These are phyloP conservation scores for Grigorovia humatica DNA, from an alignment of 805 yeast genomes.

Conservation along the genomic window DNA sequence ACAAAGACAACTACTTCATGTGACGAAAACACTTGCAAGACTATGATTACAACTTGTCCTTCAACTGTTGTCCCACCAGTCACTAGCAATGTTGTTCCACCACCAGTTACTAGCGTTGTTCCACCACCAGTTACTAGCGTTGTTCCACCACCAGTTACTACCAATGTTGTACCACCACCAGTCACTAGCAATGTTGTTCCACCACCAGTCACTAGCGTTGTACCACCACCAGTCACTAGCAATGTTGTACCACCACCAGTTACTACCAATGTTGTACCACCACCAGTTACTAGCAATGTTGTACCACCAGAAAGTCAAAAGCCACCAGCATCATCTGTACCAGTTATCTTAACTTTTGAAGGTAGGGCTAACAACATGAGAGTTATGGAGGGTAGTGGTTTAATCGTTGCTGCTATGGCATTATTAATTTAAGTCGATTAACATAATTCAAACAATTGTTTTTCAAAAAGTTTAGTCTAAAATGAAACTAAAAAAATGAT, in stretches of 20 bases:
- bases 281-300: not conserved
- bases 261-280: not conserved
- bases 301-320: not conserved
- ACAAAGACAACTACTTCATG: slow-evolving; percentile 1
- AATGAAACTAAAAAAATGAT: not conserved
- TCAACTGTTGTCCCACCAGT: slow-evolving; percentile 1
- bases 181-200: not conserved
- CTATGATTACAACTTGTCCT: slow-evolving; percentile 1
- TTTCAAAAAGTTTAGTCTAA: not conserved
- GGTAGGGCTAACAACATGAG: not conserved
- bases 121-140: slow-evolving; percentile 1
- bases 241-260: not conserved
- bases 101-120: not conserved
- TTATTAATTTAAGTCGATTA: not conserved
- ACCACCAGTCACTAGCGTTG: not conserved
- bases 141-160: not conserved
- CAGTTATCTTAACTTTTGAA: not conserved
- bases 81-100: not conserved
- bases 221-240: slow-evolving; percentile 1
- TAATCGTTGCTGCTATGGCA: not conserved
- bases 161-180: not conserved
- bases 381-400: not conserved
- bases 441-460: not conserved
- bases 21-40: not conserved
- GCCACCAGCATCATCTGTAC: not conserved